A percentile compares a stretch with the other conserved stretches of the same genome.
phyloP scores from a whole-genome alignment of 2,329 filamentous ascomycete genomes.

The Aspergillus brasiliensis region DNA sequence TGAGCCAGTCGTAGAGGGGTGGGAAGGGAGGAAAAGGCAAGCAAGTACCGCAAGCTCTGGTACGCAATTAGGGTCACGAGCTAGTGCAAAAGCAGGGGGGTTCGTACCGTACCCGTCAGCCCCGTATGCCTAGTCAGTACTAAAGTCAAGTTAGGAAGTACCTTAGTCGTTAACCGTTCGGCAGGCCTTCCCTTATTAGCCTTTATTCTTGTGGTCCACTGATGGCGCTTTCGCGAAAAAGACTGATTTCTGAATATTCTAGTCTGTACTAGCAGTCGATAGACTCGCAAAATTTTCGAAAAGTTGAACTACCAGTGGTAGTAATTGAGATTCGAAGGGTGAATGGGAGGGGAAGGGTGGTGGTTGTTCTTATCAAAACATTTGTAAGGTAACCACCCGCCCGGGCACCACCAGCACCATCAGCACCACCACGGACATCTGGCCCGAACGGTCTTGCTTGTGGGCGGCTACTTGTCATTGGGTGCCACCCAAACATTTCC shows the following conservation, averaged over 20 bases:
- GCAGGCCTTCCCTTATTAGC: not conserved
- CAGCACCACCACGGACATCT: not conserved
- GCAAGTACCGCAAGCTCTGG: not conserved
- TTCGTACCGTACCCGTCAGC: not conserved
- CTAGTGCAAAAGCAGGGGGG: constrained; percentile 3
- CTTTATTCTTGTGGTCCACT: not conserved
- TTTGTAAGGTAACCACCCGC: not conserved
- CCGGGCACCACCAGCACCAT: not conserved
- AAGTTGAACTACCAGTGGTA: not conserved
- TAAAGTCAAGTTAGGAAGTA: not conserved
- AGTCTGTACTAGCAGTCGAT: not conserved
- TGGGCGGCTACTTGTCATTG: not conserved
- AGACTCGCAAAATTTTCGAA: not conserved
- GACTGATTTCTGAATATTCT: not conserved
- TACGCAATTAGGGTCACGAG: constrained; percentile 3
- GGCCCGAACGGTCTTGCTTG: not conserved
- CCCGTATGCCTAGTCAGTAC: not conserved
- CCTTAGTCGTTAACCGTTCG: not conserved
- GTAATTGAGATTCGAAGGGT: not conserved
- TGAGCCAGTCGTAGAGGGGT: not conserved
- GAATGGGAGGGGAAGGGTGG: not conserved
- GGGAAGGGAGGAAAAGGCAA: not conserved
- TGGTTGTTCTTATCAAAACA: not conserved
- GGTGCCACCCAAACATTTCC: not conserved
- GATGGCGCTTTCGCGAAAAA: not conserved